Evolutionary conservation across 331 rosid species (phyloP).

Genomic region (Erythrophleum ivorense): DNA sequence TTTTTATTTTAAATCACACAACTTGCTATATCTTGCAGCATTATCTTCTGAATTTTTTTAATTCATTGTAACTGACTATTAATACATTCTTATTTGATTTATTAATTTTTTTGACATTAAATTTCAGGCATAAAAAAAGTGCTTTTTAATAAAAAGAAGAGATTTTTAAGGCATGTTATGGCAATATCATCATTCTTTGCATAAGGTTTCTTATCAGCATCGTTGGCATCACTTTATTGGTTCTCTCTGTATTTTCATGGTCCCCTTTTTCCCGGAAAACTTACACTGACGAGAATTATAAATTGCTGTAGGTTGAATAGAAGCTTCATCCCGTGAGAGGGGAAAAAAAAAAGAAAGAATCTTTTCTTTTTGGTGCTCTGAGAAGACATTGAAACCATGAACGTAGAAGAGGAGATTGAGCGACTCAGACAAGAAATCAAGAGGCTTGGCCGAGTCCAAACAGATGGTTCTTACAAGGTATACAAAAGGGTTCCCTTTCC

Average conservation of each 20-base stretch:
- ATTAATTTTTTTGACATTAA: too few species aligned
- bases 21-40: too few species aligned
- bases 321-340: neutral
- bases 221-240: neutral
- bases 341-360: neutral
- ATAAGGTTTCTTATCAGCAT: neutral
- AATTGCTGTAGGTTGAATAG: neutral
- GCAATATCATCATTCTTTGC: neutral
- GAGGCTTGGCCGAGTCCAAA: conserved; percentile 82
- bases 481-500: neutral
- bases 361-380: conserved; percentile 15
- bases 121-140: too few species aligned
- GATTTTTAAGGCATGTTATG: neutral
- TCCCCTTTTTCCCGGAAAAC: neutral
- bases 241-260: too few species aligned
- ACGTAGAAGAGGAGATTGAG: conserved; percentile 86
- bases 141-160: too few species aligned
- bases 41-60: too few species aligned
- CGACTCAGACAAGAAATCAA: conserved; percentile 73
- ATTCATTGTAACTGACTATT: too few species aligned
- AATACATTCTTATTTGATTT: too few species aligned
- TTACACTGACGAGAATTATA: neutral
- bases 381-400: conserved; percentile 59
- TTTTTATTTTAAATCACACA: too few species aligned
- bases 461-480: conserved; percentile 93